These are phyloP conservation scores for Trichophyton schoenleinii DNA, from an alignment of 2,329 filamentous ascomycete genomes.

Conservation along the genomic window DNA sequence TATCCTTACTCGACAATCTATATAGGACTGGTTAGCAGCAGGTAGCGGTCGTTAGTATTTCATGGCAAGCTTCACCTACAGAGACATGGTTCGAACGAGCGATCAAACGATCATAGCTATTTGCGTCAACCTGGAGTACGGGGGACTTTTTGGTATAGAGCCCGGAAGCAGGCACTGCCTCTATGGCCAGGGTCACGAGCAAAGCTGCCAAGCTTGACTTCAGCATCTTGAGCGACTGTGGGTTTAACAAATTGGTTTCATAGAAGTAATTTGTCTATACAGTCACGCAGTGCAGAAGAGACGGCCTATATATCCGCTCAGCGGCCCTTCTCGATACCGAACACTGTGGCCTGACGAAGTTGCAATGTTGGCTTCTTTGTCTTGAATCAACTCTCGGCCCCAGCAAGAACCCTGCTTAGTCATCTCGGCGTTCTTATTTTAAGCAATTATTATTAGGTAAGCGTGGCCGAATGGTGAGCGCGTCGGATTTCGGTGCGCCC, in stretches of 20 bases:
- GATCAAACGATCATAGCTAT: conserved; percentile 71
- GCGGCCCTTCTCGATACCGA: background rate
- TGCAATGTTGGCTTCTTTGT: conserved; percentile 1
- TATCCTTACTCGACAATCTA: conserved; percentile 44
- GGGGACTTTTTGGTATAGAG: conserved; percentile 79
- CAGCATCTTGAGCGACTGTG: conserved; percentile 19
- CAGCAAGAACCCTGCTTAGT: background rate
- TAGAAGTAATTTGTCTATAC: background rate
- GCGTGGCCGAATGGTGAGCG: too few relatives aligned
- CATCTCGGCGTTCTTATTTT: background rate
- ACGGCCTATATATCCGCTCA: background rate
- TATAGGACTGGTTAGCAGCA: background rate
- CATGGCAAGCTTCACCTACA: conserved; percentile 41
- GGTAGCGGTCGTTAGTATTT: background rate
- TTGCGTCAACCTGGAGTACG: conserved; percentile 68
- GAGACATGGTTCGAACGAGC: conserved; percentile 83
- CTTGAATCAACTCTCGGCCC: background rate
- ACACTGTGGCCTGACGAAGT: background rate
- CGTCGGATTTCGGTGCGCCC: too few relatives aligned
- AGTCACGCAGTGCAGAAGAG: background rate
- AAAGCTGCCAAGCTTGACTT: conserved; percentile 32
- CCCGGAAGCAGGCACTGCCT: conserved; percentile 47
- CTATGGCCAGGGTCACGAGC: conserved; percentile 50
- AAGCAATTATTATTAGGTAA: too few relatives aligned
- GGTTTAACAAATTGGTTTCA: background rate